These are phyloP conservation scores for Colletotrichum eremochloae DNA, from an alignment of 2,329 filamentous ascomycete species.

Conservation along the genomic window DNA sequence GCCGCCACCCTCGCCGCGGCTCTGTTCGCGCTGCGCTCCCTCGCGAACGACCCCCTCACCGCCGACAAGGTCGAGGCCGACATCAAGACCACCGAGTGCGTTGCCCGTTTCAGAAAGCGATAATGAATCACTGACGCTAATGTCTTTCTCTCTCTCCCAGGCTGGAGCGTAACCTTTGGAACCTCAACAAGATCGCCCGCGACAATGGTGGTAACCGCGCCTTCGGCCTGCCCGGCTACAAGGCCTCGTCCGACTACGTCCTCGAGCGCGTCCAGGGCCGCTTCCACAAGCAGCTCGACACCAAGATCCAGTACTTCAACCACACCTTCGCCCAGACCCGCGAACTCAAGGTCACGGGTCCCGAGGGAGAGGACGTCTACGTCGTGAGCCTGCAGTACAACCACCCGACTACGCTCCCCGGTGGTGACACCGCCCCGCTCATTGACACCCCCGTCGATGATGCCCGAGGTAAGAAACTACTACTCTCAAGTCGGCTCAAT, in stretches of 20 bases:
- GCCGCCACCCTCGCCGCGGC: constrained; percentile 37
- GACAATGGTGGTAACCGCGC: constrained; percentile 71
- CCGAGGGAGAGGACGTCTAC: constrained; percentile 59
- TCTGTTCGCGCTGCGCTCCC: constrained; percentile 37
- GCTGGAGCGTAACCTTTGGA: constrained; percentile 66
- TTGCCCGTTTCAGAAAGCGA: background rate
- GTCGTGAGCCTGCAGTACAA: constrained; percentile 62
- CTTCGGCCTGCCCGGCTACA: constrained; percentile 70
- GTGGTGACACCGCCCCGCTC: constrained; percentile 54
- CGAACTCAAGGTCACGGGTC: constrained; percentile 59
- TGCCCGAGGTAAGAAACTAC: constrained; percentile 40
- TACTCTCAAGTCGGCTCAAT: too few relatives aligned
- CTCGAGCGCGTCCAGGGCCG: constrained; percentile 58
- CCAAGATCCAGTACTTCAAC: constrained; percentile 61
- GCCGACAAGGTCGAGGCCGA: constrained; percentile 57
- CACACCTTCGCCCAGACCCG: constrained; percentile 59
- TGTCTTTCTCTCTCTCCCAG: constrained; percentile 50
- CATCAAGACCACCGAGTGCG: constrained; percentile 55
- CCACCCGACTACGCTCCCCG: constrained; percentile 56
- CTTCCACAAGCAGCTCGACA: constrained; percentile 58
- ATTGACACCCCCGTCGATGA: constrained; percentile 55
- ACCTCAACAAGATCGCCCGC: constrained; percentile 66
- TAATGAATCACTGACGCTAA: background rate
- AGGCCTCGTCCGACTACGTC: constrained; percentile 70
- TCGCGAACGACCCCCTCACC: constrained; percentile 50